Evolutionary conservation across 495 filamentous ascomycete genomes (phyloP).

Genomic region (Aspergillus taichungensis): DNA sequence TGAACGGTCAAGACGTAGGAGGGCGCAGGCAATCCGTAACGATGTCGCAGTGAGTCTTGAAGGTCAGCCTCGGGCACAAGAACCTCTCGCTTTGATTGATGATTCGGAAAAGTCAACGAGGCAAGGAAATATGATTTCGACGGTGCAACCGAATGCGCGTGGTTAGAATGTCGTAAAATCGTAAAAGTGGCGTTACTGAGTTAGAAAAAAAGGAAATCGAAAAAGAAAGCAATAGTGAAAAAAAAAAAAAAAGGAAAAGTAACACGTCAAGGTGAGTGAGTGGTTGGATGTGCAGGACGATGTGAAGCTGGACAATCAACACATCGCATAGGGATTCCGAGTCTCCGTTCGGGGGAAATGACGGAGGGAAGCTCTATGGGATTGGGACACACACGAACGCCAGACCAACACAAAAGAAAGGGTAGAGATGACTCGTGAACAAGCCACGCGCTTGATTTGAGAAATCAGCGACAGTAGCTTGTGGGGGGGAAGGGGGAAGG

Average conservation of each 20-base stretch:
- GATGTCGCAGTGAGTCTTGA: no score
- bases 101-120: neutral
- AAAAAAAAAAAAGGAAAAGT: constrained; percentile 23
- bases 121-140: constrained; percentile 8
- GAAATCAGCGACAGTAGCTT: constrained; percentile 10
- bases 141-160: no score
- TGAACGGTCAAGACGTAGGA: no score
- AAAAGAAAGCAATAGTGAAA: constrained; percentile 21
- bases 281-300: constrained; percentile 19
- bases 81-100: no score
- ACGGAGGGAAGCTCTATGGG: constrained; percentile 5
- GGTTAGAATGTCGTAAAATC: constrained; percentile 8
- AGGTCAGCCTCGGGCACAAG: no score
- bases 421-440: constrained; percentile 14
- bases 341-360: constrained; percentile 15
- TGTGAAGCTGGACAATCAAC: constrained; percentile 14
- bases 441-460: constrained; percentile 12
- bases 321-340: constrained; percentile 14
- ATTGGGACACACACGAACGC: constrained; percentile 16
- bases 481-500: constrained; percentile 6
- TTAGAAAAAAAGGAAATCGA: constrained; percentile 16
- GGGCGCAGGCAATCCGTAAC: no score
- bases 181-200: constrained; percentile 14
- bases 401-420: constrained; percentile 24
- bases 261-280: constrained; percentile 17